Evolutionary conservation across 495 filamentous ascomycete genomes (phyloP), one percentile per base, ranked within the genome.

Genomic region (Aspergillus taichungensis): DNA sequence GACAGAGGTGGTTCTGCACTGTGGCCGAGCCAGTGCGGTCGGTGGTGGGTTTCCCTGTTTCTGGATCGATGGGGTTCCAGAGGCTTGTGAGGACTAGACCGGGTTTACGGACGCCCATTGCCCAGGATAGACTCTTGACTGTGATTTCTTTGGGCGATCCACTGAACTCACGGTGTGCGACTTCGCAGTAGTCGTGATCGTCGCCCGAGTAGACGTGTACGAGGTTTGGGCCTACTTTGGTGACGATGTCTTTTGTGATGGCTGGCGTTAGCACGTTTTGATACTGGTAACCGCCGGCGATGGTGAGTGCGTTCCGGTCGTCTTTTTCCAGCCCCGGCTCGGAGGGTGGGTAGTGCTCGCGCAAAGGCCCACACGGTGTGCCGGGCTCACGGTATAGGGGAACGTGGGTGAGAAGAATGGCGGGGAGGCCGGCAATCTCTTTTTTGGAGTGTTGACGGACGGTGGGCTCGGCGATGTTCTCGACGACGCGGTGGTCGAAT

Each of bases 131-230:
- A 51, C 80, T 86, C 64, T 99, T 99, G 45, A 97, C 88, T 0
- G 94, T 97, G 51, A 96, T 90, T 55, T 99, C 94, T 24, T 72
- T 77, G 1, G 91, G 83, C 0, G 77, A 77, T 34, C 75, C 77
- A 8, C 72, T 77, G 46, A 79, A 85, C 38, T 81, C 74, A 8
- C 70, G 72, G 59, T 99, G 94, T 2, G 76, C 65, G 18, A 97
- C 64, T 44, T 95, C 89, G 64, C 94, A 99, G 66, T 97, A 95
- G 63, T 99, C 94, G 64, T 99, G 94, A 62, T 99, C 94, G 54
- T 99, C 94, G 2, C 94, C 94, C 1, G 88, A 94, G 59, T 96
- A 97, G 34, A 87, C 82, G 41, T 89, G 81, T 10, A 67, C 52
- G 6, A 74, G 46, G 12, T 95, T 80, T 38, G 88, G 80, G 13